Evolutionary conservation across 371 early-diverging fungal genomes (phyloP), one percentile per base, ranked within the genome.

Genomic region (Thermomucor indicae-seudaticae): DNA sequence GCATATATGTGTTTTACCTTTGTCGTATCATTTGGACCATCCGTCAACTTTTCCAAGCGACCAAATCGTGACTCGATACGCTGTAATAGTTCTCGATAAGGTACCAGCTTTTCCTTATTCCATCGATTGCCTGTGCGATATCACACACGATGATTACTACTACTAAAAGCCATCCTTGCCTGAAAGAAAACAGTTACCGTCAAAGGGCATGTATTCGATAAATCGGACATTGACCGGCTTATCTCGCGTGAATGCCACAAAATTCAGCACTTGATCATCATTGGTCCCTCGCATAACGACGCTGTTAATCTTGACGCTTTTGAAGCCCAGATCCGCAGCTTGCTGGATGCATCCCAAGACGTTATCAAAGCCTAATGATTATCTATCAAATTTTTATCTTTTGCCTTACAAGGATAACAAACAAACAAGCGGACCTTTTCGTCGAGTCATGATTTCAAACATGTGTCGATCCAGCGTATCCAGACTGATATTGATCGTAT

Each of bases 161-260:
- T 28, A 43, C 3, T 6, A 39, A 29, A 39, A 29, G 32, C 41
- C 7, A n/a, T 14, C 32, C 11, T 22, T 23, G 11, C 19, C 17
- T 22, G 14, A 20, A 40, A 22, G n/a, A 51, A 7, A n/a, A 2
- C 7, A 24, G 65, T 55, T 72, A 86, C 90, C 95, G 64, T 90
- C 95, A 75, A 96, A 96, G 0, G 97, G 97, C 95, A 95, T 96
- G 58, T 93, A 95, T 66, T 96, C 97, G 56, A 96, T 96, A 65
- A 96, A 96, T 20, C 97, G 79, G 0, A 96, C 84, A 43, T 85
- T 85, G 4, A 95, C 54, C 2, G 82, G 78, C 16, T 74, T 71
- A 43, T 89, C 79, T 39, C 83, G 77, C 11, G 95, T 93, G 64
- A 90, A 78, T 29, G 84, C 85, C 3, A 91, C 88, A 75, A 96